Evolutionary conservation across 345 rosid genomes (phyloP), one percentile per base, ranked within the genome.

Genomic region (Linum tenue): DNA sequence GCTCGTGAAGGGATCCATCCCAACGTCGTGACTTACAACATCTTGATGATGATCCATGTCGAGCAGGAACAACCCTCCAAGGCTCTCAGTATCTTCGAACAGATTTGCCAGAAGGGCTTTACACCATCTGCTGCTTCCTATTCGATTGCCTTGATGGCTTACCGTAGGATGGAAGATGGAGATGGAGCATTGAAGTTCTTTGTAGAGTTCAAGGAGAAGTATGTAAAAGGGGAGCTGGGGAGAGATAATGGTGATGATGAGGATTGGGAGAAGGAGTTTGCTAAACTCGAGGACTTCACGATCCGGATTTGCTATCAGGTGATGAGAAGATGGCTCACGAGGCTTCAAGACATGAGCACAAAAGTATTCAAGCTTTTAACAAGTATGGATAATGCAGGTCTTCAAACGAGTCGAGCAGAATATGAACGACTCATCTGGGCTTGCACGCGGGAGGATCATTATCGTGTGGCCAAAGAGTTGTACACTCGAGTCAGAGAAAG

Each of bases 381-480:
- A 41, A 80, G 80, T 65, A 85, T 92, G 91, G 98, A 88, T 62
- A 78, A 67, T 64, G 86, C 78, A 0, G 80, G 84, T 44, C 78
- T 92, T 67, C 75, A 39, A 73, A 85, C 77, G 42, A 71, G 78
- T 56, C 76, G 79, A 66, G 84, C 74, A 67, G 97, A 92, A 56
- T 83, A 79, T 8, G 95, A 94, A 73, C 82, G 92, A 59, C 95
- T 94, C 70, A 69, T 84, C 7, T 94, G 99, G 99, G 97, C 97
- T 37, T 86, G 99, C 64, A 85, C 89, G 8, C 78, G 83, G n/a
- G 92, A 86, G 72, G 88, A 88, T 14, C 97, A 88, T 74, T 70
- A 81, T 56, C 17, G 73, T 58, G 92, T 86, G 69, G 90, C 82
- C 36, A 88, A 84, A 74, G 96, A 90, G 75, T 70, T 92, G 63